Conservation (phyloP, 495 filamentous ascomycete species). For the Penicillium pancosmium region DNA sequence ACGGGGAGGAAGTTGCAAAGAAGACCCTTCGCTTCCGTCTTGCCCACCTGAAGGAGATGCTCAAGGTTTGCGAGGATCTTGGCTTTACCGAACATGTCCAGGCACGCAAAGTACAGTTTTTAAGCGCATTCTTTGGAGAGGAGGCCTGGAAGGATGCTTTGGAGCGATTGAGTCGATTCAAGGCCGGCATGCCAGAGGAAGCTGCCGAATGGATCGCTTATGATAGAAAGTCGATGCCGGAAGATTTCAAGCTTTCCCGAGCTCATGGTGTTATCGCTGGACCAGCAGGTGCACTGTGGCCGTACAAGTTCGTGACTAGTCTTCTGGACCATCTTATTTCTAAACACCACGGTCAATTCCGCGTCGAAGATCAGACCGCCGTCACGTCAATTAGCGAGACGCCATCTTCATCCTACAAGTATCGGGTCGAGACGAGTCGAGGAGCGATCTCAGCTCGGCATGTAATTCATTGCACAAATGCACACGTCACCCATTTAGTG, state of each 20-base stretch:
- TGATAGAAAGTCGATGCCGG: slow-evolving; percentile 26
- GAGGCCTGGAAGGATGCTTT: slow-evolving; percentile 28
- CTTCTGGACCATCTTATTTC: slow-evolving; percentile 60
- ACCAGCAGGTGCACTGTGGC: slow-evolving; percentile 64
- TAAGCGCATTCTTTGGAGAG: slow-evolving; percentile 35
- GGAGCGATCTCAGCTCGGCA: slow-evolving; percentile 60
- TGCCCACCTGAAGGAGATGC: slow-evolving; percentile 34
- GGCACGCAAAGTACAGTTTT: slow-evolving; percentile 35
- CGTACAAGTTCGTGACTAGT: slow-evolving; percentile 75
- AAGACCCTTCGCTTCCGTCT: slow-evolving; percentile 34
- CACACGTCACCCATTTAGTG: slow-evolving; percentile 71
- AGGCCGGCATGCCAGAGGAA: slow-evolving; percentile 35
- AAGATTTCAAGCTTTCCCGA: slow-evolving; percentile 41
- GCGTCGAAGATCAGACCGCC: slow-evolving; percentile 74
- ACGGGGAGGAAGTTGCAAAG: slow-evolving; percentile 31
- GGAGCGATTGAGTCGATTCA: slow-evolving; percentile 27
- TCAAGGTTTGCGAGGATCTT: slow-evolving; percentile 33
- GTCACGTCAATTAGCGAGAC: slow-evolving; percentile 49
- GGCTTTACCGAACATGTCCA: slow-evolving; percentile 29
- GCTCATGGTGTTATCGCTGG: slow-evolving; percentile 48
- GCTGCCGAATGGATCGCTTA: slow-evolving; percentile 31
- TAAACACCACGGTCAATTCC: slow-evolving; percentile 48
- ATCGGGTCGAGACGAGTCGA: slow-evolving; percentile 59
- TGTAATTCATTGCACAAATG: slow-evolving; percentile 80
- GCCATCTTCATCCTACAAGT: slow-evolving; percentile 7